Conservation (phyloP, 2,329 filamentous ascomycete species). For the Dactylonectria macrodidyma region DNA sequence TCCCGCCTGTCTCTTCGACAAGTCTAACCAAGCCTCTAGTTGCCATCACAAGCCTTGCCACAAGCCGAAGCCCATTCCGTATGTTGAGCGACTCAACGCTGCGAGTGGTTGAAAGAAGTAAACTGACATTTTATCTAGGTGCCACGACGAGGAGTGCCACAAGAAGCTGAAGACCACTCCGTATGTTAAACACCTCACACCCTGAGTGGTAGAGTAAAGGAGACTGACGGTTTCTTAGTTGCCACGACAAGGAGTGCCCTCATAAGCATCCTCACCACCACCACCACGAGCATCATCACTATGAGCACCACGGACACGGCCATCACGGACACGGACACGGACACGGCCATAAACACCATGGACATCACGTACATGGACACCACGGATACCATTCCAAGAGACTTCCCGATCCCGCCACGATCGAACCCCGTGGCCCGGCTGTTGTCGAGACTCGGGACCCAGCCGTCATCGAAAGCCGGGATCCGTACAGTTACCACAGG, state of each 20-base stretch:
- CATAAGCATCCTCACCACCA: no score
- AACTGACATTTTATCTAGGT: slow-evolving; percentile 4
- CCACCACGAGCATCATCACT: no score
- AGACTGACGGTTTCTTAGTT: no score
- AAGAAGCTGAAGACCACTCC: no score
- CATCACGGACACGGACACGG: slow-evolving; percentile 9
- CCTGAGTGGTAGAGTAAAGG: no score
- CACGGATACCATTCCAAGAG: not conserved
- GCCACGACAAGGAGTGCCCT: no score
- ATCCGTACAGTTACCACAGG: slow-evolving; percentile 18
- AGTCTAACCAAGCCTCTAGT: not conserved
- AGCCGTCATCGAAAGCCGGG: slow-evolving; percentile 1
- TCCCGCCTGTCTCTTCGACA: not conserved
- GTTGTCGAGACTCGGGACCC: not conserved
- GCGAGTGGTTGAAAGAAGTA: not conserved
- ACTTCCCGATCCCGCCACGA: not conserved
- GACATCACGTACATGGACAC: not conserved
- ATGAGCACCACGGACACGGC: not conserved
- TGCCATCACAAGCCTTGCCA: slow-evolving; percentile 2
- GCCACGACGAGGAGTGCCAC: slow-evolving; percentile 19
- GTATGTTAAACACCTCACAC: no score
- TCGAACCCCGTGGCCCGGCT: not conserved
- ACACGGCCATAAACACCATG: not conserved
- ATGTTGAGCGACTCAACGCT: not conserved
- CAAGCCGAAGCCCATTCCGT: slow-evolving; percentile 2